Evolutionary conservation across 106 monocot genomes (phyloP).

Genomic region (Amphibolis antarctica): DNA sequence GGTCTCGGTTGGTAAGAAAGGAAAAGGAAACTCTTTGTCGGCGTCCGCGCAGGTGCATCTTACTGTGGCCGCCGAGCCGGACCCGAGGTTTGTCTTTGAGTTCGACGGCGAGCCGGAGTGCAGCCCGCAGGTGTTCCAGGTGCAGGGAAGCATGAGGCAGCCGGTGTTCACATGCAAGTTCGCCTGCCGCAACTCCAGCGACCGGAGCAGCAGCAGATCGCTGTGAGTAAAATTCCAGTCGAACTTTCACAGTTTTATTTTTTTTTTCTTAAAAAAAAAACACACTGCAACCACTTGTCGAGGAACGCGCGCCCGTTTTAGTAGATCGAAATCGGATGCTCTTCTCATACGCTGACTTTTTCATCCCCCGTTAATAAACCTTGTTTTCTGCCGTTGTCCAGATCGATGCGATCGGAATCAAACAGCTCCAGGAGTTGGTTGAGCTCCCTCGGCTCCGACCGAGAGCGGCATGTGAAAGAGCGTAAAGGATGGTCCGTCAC

Average conservation of each 20-base stretch:
- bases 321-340: too few species aligned
- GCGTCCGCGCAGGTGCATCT: conserved; percentile 11
- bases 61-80: conserved; percentile 13
- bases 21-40: neutral
- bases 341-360: too few species aligned
- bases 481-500: conserved; percentile 93
- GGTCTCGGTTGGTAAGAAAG: conserved; percentile 19
- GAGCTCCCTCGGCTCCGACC: conserved; percentile 46
- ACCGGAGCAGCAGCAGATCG: conserved; percentile 35
- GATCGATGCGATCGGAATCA: conserved; percentile 39
- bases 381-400: conserved; percentile 8
- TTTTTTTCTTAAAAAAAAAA: too few species aligned
- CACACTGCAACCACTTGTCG: too few species aligned
- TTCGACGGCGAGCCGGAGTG: conserved; percentile 86
- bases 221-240: too few species aligned
- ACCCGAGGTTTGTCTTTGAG: conserved; percentile 77
- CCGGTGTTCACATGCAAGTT: conserved; percentile 97
- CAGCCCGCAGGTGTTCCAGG: conserved; percentile 88
- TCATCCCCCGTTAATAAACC: too few species aligned
- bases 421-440: conserved; percentile 36
- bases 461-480: conserved; percentile 57
- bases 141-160: conserved; percentile 54
- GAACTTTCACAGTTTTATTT: too few species aligned
- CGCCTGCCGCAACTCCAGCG: conserved; percentile 39
- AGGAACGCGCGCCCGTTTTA: too few species aligned